Evolutionary conservation across 805 yeast genomes (phyloP).

Genomic region (Pichia exigua): DNA sequence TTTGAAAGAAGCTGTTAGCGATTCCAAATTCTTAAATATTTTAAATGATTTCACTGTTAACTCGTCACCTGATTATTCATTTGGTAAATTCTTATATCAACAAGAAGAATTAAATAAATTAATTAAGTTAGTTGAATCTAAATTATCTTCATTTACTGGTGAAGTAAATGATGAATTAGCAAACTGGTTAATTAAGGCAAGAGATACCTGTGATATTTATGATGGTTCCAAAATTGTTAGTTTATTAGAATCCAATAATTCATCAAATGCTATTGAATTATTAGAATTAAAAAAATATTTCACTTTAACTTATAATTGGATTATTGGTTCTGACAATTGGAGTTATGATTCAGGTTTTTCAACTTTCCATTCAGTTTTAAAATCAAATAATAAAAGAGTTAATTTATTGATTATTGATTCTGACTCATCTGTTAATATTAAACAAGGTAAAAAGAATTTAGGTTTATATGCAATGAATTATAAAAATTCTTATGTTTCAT

Average conservation of each 20-base stretch:
- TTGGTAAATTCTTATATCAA: constrained; percentile 60
- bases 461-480: constrained; percentile 94
- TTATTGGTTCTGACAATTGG: constrained; percentile 94
- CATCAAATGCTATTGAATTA: constrained; percentile 34
- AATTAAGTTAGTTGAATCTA: constrained; percentile 36
- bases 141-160: constrained; percentile 38
- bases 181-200: constrained; percentile 57
- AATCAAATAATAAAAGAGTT: constrained; percentile 60
- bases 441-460: constrained; percentile 77
- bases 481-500: constrained; percentile 84
- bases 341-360: constrained; percentile 86
- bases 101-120: constrained; percentile 45
- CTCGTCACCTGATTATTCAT: constrained; percentile 77
- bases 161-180: constrained; percentile 51
- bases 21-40: constrained; percentile 34
- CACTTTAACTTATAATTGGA: constrained; percentile 55
- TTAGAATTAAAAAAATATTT: constrained; percentile 41
- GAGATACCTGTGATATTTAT: constrained; percentile 28
- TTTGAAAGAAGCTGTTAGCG: constrained; percentile 46
- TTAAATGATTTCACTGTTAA: constrained; percentile 54
- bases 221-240: constrained; percentile 26
- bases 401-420: constrained; percentile 85
- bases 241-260: constrained; percentile 19
- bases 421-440: constrained; percentile 49
- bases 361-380: constrained; percentile 78